Evolutionary conservation across 83 land plant species (phyloP).

Genomic region (Larix sibirica): DNA sequence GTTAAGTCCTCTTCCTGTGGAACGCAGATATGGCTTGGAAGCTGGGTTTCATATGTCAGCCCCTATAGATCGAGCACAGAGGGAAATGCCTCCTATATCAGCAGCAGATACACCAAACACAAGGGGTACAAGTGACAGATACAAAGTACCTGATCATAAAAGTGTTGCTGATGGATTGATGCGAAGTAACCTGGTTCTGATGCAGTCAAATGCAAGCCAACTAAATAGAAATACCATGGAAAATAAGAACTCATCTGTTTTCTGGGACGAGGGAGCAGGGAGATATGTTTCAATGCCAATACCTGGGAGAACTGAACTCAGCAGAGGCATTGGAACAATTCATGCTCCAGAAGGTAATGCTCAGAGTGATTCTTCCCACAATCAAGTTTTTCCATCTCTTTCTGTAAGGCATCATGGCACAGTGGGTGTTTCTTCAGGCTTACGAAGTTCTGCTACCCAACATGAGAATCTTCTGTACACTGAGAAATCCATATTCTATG

Average conservation of each 20-base stretch:
- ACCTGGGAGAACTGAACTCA: slow-evolving; percentile 2
- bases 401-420: not conserved
- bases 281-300: slow-evolving; percentile 47
- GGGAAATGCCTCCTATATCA: not conserved
- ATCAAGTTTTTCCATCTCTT: not conserved
- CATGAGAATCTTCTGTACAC: slow-evolving; percentile 37
- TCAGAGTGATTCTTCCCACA: too few species aligned
- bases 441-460: slow-evolving; percentile 4
- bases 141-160: slow-evolving; percentile 22
- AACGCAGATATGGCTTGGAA: slow-evolving; percentile 12
- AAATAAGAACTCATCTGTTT: slow-evolving; percentile 36
- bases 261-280: slow-evolving; percentile 64
- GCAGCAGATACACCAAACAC: slow-evolving; percentile 11
- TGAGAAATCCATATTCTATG: slow-evolving; percentile 66
- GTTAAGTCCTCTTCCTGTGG: slow-evolving; percentile 29
- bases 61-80: not conserved
- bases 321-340: not conserved
- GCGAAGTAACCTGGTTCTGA: slow-evolving; percentile 17
- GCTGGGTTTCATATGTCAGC: not conserved
- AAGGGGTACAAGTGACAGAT: slow-evolving; percentile 22
- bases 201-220: slow-evolving; percentile 1
- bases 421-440: not conserved
- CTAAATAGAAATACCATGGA: slow-evolving; percentile 13
- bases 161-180: slow-evolving; percentile 12
- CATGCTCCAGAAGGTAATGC: slow-evolving; percentile 9